Base-by-base conservation (phyloP, 345 rosid species). In the Linum usitatissimum region DNA sequence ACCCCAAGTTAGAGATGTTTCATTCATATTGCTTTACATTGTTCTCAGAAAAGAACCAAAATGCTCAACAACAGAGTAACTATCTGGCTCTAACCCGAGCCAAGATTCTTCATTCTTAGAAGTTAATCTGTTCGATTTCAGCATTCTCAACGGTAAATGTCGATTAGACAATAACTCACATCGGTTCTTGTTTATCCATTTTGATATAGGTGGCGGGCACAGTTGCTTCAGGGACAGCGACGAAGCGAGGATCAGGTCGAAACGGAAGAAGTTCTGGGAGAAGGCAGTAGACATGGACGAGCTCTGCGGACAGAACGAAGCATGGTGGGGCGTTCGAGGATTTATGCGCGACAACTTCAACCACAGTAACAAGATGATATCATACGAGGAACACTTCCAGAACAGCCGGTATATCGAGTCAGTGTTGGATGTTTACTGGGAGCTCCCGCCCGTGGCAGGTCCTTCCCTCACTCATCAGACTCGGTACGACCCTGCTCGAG, bases 241-340 rank as follows among this genome's bases (percentile, higher is more conserved):
- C 63, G 99, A 94, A 81, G 88, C 90, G 15, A 80, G 96, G 73
- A 70, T 88, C 56, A 76, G 99, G 78, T 76, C 74, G 17, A 87
- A 80, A 71, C 84, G 97, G 77, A 79, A 82, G 82, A 81, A 81
- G 59, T 90, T 93, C 81, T 93, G 97, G 99, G 96, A 87, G 68
- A 90, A 93, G 78, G 95, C 99, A 55, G 91, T 90, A 57, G 91
- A 83, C 55, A 45, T 66, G 65, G 85, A 84, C 57, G 99, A 90
- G 66, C 78, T 94, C 20, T 94, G 99, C 28, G 96, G 95, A 49
- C 76, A 78, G 0, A 73, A 80, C 3, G 96, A 94, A 72, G 80
- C 86, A 12, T 94, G 99, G 99, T 94, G 99, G 99, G 99, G 99
- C 20, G 96, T 94, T 39, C 74, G 79, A 75, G 97, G 99, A 57